These are phyloP conservation scores for Coelastrella sp. DNA, from an alignment of 139 green algal species.

Conservation along the genomic window DNA sequence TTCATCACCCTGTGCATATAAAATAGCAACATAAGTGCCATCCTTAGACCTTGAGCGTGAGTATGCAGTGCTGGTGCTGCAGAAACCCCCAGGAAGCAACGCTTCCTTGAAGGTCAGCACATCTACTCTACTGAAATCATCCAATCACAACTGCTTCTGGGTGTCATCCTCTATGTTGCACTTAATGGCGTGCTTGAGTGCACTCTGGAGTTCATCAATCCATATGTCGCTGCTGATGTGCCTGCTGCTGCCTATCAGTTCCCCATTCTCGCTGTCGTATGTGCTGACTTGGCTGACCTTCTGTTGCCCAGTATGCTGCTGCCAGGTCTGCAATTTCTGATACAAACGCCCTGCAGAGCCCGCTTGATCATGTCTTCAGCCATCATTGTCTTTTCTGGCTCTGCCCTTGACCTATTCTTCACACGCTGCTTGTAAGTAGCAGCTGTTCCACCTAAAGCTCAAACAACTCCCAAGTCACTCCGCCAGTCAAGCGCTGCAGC, in stretches of 20 bases:
- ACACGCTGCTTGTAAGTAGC: not conserved
- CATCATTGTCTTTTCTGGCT: conserved; percentile 13
- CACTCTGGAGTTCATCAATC: not conserved
- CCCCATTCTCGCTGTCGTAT: not conserved
- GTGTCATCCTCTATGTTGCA: not conserved
- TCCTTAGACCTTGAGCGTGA: not conserved
- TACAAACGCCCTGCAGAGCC: not conserved
- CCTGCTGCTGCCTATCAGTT: not conserved
- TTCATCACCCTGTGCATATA: not conserved
- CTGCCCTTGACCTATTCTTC: not conserved
- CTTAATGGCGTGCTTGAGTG: not conserved
- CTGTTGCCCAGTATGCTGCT: not conserved
- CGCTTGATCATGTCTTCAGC: not conserved
- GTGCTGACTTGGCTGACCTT: not conserved
- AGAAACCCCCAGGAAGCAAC: not conserved
- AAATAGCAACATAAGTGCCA: not conserved
- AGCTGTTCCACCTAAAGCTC: conserved; percentile 11
- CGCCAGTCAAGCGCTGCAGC: not conserved
- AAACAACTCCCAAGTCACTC: not conserved
- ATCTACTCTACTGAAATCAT: not conserved
- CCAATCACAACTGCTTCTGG: not conserved
- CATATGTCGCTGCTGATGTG: not conserved
- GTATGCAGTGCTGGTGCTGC: not conserved
- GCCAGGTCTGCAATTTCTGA: not conserved
- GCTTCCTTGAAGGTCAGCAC: not conserved